Base-by-base conservation (phyloP, 2,329 filamentous ascomycete genomes). In the Periglandula ipomoeae region DNA sequence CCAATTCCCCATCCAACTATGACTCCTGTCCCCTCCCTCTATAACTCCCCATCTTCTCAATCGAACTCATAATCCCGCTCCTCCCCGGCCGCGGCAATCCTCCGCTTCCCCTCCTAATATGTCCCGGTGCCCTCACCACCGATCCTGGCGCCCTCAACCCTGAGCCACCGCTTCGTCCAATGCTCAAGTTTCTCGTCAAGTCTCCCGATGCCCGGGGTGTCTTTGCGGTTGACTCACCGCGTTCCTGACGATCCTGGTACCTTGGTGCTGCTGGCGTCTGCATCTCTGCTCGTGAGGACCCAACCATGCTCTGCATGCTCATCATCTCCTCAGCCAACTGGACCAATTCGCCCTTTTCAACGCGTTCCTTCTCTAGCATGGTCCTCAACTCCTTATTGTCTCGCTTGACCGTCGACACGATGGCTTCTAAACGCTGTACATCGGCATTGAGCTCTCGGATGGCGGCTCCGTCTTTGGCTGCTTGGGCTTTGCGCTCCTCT, bases 251-350 rank as follows among this genome's bases (percentile, higher is more conserved):
- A 15, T 40, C 44, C 7, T 32, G 19, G 15, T 40, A 37, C 19
- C 37, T 47, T 19, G 35, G 17, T 24, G 45, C 19, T 13, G 37
- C 45, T 2, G 40, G 41, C 5, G 26, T 26, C 27, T n/a, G 35
- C 49, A 59, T 43, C 41, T 51, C 43, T 58, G 60, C 32, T 51
- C 55, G 37, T 53, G 52, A 23, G 49, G 59, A 39, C 50, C 47
- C 49, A 50, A 43, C 44, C 22, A 70, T 67, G 58, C 69, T 75
- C 63, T 81, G 74, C 67, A 91, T 81, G 46, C 74, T 72, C 68
- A 93, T 84, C 82, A 93, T 86, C 70, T 93, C 87, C 64, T 93
- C 87, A 1, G 88, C 87, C 5, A 89, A 77, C 49, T 82, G 79
- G 32, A 93, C 87, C 35, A 93, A 72, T 67, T 91, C 87, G 47